Base-by-base conservation (phyloP, 2,329 filamentous ascomycete species). In the Nothomitra cinnamomea region DNA sequence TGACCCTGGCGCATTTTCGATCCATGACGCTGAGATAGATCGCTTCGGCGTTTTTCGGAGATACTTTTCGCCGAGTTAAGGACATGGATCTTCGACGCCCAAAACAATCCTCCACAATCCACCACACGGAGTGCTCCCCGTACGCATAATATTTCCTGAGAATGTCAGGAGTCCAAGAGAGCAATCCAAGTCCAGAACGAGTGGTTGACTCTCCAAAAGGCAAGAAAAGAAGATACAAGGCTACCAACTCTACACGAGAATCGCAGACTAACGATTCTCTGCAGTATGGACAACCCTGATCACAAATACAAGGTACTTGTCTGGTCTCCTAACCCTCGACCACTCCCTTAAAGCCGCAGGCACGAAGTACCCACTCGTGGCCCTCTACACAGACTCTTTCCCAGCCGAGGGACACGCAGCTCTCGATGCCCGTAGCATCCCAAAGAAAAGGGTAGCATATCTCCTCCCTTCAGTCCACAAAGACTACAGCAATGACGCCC, bases 261-360 rank as follows among this genome's bases (percentile, higher is more conserved):
- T 43, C 32, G 17, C 50, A 41, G 15, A 38, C 52, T 53, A 21
- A 53, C 28, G 3, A 6, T 12, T 2, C 32, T n/a, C 15, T 4
- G 19, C 65, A 86, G 87, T 92, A 64, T 95, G 87, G 87, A 87
- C 85, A 25, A 85, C 82, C 10, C 75, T 94, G 59, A 88, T 95
- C 64, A 94, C 87, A 56, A 94, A 92, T 69, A 80, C 79, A 50
- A 74, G 76, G 61, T 94, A 94, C 67, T 80, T 94, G 56, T 76
- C 84, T 4, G 88, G 88, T 48, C 81, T 94, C 51, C 74, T 94
- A 53, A 87, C 86, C 1, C 82, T 95, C 57, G 77, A 88, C 64
- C 78, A 85, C 68, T 86, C 84, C 45, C 79, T 94, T 60, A 80
- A 80, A 61, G 73, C 74, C 58, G 70, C 73, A 54, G 66, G 70